These are phyloP conservation scores for Digitaria exilis DNA, from an alignment of 202 grass and related monocot species.

Conservation along the genomic window DNA sequence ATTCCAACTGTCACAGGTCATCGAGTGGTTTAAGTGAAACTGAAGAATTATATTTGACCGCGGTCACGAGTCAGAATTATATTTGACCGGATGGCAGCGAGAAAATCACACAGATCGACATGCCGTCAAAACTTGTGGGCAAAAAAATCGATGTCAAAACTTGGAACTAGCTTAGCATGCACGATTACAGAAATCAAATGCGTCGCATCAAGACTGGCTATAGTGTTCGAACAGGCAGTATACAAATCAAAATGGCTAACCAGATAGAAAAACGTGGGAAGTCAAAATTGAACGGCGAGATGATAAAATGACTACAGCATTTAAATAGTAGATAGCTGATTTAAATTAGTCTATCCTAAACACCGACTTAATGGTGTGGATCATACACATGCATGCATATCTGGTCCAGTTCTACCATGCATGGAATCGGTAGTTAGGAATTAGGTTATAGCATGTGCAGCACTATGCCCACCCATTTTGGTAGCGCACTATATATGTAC, in stretches of 20 bases:
- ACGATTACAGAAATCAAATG: neutral
- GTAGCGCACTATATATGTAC: neutral
- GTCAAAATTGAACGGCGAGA: constrained; percentile 39
- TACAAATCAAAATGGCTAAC: neutral
- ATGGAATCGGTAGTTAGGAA: constrained; percentile 36
- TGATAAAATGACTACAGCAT: constrained; percentile 32
- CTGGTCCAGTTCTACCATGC: neutral
- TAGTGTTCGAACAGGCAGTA: neutral
- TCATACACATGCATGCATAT: neutral
- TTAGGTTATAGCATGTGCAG: constrained; percentile 11
- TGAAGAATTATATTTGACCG: neutral
- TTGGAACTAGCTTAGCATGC: neutral
- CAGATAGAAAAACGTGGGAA: constrained; percentile 15
- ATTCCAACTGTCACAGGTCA: constrained; percentile 25
- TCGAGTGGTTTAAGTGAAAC: neutral
- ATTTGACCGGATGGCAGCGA: too few relatives aligned
- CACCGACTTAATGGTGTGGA: constrained; percentile 31
- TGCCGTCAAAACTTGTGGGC: neutral
- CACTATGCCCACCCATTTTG: neutral
- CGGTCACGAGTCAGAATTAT: too few relatives aligned
- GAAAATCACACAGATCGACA: neutral
- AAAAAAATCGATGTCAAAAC: neutral
- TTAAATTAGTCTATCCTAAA: constrained; percentile 42
- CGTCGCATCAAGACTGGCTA: neutral
- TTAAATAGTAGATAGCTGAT: constrained; percentile 17